phyloP scores from a whole-genome alignment of 306 rosid genomes.

The Ceratonia siliqua region DNA sequence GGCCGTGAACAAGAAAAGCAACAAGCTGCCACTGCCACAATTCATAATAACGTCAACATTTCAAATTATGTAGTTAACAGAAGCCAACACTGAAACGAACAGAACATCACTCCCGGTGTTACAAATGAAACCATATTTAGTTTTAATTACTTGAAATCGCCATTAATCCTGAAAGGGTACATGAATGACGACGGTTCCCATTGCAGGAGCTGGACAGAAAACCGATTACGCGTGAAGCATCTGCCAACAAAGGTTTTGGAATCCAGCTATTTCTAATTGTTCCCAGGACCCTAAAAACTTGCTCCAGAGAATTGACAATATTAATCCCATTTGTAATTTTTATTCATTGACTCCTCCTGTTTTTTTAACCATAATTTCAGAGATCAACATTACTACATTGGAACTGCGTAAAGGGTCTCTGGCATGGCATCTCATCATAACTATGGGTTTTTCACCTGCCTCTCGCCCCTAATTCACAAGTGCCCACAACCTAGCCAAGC shows the following conservation, averaged over 20 bases:
- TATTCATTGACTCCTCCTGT: not conserved
- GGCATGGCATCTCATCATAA: not conserved
- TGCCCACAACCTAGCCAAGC: not conserved
- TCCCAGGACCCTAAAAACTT: not conserved
- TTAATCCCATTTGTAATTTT: not conserved
- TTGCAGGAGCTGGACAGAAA: not conserved
- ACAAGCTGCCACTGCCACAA: not conserved
- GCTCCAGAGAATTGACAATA: not conserved
- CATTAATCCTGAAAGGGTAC: not conserved
- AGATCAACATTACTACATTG: not conserved
- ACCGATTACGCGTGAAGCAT: not conserved
- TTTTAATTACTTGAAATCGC: not conserved
- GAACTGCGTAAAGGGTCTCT: not conserved
- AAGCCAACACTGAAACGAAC: not conserved
- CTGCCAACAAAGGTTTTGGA: not conserved
- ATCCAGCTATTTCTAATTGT: no score
- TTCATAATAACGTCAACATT: not conserved
- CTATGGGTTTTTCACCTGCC: no score
- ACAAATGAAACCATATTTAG: not conserved
- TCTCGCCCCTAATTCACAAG: no score
- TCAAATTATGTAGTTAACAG: not conserved
- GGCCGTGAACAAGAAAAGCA: not conserved
- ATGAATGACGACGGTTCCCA: no score
- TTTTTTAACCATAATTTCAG: not conserved
- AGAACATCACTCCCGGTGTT: no score